Conservation (phyloP, 495 filamentous ascomycete species). For the Penicillium manginii region DNA sequence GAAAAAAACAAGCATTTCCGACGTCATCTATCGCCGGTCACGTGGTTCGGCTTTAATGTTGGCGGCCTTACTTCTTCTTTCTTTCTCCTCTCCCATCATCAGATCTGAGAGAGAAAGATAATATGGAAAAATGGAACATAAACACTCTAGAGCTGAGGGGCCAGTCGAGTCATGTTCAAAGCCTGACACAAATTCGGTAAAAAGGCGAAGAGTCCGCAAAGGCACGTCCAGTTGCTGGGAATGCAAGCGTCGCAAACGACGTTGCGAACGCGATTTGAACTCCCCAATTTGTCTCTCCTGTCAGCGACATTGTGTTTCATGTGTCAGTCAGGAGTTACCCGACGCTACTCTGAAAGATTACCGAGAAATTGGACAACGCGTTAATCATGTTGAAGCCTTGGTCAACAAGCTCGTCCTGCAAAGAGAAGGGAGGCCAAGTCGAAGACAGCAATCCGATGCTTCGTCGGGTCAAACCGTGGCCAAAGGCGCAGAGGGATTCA, state of each 20-base stretch:
- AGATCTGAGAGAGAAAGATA: not conserved
- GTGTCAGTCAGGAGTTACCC: conserved; percentile 29
- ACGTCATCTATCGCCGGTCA: too few species aligned
- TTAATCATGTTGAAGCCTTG: conserved; percentile 28
- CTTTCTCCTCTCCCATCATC: too few species aligned
- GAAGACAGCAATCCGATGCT: not conserved
- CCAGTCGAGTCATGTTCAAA: not conserved
- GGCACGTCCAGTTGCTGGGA: conserved; percentile 46
- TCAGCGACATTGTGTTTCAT: conserved; percentile 27
- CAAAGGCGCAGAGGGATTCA: not conserved
- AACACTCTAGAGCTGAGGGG: not conserved
- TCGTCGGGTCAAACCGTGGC: not conserved
- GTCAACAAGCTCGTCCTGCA: conserved; percentile 23
- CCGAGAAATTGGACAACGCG: conserved; percentile 13
- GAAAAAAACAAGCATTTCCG: too few species aligned
- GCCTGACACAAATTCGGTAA: not conserved
- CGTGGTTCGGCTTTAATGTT: too few species aligned
- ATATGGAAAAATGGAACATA: not conserved
- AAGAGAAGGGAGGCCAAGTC: not conserved
- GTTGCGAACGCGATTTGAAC: conserved; percentile 29
- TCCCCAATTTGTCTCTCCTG: conserved; percentile 44
- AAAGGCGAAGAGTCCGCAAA: conserved; percentile 36
- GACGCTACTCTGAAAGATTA: conserved; percentile 2
- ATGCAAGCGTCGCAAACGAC: conserved; percentile 44
- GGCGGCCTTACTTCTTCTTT: too few species aligned